A percentile compares a stretch with the other conserved stretches of the same genome.
Conservation (phyloP, 2,329 filamentous ascomycete species). For the Venturia effusa region DNA sequence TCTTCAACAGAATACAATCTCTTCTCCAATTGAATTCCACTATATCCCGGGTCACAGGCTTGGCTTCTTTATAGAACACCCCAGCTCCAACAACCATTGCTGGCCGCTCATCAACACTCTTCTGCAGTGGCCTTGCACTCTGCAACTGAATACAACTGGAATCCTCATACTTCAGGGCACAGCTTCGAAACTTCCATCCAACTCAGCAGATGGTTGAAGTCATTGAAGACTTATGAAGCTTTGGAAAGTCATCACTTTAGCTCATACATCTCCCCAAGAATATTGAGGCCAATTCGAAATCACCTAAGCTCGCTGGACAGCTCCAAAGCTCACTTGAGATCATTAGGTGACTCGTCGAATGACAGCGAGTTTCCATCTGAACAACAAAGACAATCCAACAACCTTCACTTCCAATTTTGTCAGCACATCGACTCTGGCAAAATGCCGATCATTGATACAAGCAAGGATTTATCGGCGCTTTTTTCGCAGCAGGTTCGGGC, state of each 20-base stretch:
- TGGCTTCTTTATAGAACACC: not conserved
- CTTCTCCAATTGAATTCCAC: not conserved
- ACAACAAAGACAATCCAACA: not conserved
- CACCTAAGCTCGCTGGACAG: no score
- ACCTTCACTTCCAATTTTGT: not conserved
- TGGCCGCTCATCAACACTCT: not conserved
- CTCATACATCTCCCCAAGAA: no score
- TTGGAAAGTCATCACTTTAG: no score
- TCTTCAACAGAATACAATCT: not conserved
- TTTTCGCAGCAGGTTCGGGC: constrained; percentile 57
- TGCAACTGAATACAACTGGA: not conserved
- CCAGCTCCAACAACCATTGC: not conserved
- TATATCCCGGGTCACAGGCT: not conserved
- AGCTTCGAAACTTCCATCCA: not conserved
- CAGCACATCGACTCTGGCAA: not conserved
- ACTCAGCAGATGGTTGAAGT: not conserved
- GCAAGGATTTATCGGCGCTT: constrained; percentile 61
- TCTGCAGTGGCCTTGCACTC: not conserved
- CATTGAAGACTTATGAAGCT: no score
- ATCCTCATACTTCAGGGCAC: not conserved
- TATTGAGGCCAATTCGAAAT: no score
- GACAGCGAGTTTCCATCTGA: not conserved
- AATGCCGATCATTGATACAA: constrained; percentile 59
- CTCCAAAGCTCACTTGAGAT: no score
- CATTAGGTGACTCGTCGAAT: not conserved